A percentile compares a stretch with the other conserved stretches of the same genome.
These are phyloP conservation scores for Rhododendron henanense DNA, from an alignment of 148 eudicot genomes.

Conservation along the genomic window DNA sequence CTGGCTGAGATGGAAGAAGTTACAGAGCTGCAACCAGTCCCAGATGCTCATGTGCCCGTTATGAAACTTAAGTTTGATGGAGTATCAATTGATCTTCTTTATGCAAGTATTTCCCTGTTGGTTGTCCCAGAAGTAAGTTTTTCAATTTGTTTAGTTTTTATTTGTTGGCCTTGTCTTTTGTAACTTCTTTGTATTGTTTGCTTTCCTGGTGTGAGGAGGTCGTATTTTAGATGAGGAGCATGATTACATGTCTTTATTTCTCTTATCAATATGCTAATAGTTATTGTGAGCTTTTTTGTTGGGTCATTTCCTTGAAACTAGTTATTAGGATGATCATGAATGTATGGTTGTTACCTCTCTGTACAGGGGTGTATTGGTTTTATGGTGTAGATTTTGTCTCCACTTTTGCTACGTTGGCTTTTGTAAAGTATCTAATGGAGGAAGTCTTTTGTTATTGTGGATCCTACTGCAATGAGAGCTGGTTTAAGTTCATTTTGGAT, in stretches of 20 bases:
- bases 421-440: neutral
- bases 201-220: neutral
- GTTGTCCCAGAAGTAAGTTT: constrained; percentile 79
- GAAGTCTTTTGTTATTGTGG: neutral
- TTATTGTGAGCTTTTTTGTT: neutral
- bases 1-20: constrained; percentile 65
- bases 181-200: neutral
- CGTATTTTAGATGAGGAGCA: neutral
- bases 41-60: constrained; percentile 89
- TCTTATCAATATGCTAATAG: neutral
- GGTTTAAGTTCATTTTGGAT: neutral
- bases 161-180: neutral
- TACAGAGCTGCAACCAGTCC: constrained; percentile 78
- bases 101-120: constrained; percentile 67
- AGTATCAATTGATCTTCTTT: constrained; percentile 75
- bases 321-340: neutral
- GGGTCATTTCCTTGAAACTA: neutral
- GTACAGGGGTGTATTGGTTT: neutral
- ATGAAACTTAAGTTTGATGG: constrained; percentile 84
- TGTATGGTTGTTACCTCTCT: neutral
- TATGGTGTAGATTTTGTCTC: neutral
- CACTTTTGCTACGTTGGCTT: neutral
- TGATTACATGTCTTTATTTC: neutral
- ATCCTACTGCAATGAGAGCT: neutral
- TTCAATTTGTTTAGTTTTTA: neutral